Evolutionary conservation across 1,139 yeast genomes (phyloP), one percentile per base, ranked within the genome.

Genomic region (Lodderomyces jiufengensis): DNA sequence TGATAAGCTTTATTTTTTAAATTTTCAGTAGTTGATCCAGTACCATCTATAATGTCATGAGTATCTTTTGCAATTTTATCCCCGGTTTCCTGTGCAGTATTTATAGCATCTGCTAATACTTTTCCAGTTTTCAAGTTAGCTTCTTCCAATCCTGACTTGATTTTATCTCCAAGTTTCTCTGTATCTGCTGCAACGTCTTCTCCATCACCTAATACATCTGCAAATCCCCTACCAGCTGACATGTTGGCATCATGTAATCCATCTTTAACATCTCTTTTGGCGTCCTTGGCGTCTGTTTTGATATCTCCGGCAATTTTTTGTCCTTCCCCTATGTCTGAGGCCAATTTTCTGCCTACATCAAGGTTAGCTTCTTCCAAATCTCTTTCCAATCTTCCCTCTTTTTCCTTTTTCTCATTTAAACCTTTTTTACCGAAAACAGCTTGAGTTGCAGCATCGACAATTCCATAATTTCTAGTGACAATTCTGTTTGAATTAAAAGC

Each of bases 101-200:
- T 53, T 27, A 57, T 49, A 20, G 61, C 59, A 29, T 49, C 57
- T 25, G 65, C 61, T 29, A 57, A 48, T 3, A 46, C 54, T 39
- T 57, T 52, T 4, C 40, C 40, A 3, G 35, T 13, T 27, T 37
- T 32, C 9, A 27, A 24, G 24, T 15, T 33, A 8, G 32, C 31
- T 24, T 14, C 13, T 12, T 18, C 25, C 3, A 22, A 3, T 8
- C 11, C 22, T 13, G 31, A 28, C 5, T 28, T 23, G 5, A 11
- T 41, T 31, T 40, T 29, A 33, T 52, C 47, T 9, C 40, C 41
- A 31, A 45, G 50, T 12, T 51, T 31, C 44, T 61, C 61, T 12
- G 57, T 63, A 27, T 50, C 49, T 23, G 61, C 63, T 38, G 61
- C 51, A 2, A 62, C 61, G 12, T 55, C 59, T n/a, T 68, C 66